These are phyloP conservation scores for Fusarium nurragi DNA, from an alignment of 2,329 filamentous ascomycete genomes.

Conservation along the genomic window DNA sequence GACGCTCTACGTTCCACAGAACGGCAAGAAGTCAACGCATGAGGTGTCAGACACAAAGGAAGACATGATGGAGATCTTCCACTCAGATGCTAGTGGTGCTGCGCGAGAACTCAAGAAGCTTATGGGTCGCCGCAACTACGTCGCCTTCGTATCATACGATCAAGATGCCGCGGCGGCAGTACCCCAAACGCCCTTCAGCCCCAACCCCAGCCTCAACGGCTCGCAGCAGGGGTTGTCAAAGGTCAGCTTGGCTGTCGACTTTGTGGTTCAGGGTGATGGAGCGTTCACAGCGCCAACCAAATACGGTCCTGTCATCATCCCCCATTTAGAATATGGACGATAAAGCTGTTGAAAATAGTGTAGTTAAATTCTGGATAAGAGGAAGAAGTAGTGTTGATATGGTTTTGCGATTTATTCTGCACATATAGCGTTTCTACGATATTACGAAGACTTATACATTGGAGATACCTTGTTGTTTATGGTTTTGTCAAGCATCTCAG, in stretches of 20 bases:
- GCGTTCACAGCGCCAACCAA: constrained; percentile 86
- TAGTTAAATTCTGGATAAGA: neutral
- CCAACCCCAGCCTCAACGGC: constrained; percentile 48
- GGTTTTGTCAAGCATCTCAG: neutral
- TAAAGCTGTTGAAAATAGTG: constrained; percentile 20
- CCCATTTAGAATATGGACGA: constrained; percentile 78
- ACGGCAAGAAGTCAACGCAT: constrained; percentile 80
- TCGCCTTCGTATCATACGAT: constrained; percentile 93
- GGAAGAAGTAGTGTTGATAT: neutral
- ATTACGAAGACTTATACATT: constrained; percentile 35
- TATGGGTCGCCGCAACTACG: constrained; percentile 93
- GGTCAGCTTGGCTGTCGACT: constrained; percentile 91
- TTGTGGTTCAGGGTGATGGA: constrained; percentile 94
- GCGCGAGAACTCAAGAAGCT: constrained; percentile 86
- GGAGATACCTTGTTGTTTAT: constrained; percentile 38
- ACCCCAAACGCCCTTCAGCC: constrained; percentile 51
- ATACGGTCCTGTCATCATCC: constrained; percentile 96
- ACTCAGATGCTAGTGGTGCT: constrained; percentile 87
- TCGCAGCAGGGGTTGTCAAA: constrained; percentile 63
- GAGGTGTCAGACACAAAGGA: constrained; percentile 92
- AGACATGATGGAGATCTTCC: constrained; percentile 99
- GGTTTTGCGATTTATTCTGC: constrained; percentile 13
- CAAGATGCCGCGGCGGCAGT: constrained; percentile 72
- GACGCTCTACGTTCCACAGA: constrained; percentile 87
- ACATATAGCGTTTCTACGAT: constrained; percentile 35